These are phyloP conservation scores for Cercospora sp. DNA, from an alignment of 2,329 filamentous ascomycete genomes.

Conservation along the genomic window DNA sequence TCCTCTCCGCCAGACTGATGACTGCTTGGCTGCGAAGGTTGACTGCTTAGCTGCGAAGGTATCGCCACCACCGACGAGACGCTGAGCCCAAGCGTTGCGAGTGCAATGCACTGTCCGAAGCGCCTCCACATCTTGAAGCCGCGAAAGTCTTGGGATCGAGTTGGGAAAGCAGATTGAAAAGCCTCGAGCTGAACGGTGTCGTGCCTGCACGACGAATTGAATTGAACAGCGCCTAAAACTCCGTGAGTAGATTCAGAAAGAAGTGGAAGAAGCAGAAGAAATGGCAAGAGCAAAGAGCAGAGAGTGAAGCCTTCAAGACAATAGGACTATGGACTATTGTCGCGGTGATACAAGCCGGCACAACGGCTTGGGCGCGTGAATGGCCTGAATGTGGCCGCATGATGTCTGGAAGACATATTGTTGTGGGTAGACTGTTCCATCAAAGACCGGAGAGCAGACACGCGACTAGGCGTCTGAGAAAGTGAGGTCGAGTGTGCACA, in stretches of 20 bases:
- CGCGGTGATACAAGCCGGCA: neutral
- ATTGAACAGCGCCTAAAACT: conserved; percentile 1
- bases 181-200: neutral
- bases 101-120: neutral
- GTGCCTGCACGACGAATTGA: neutral
- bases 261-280: neutral
- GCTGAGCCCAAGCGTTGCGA: neutral
- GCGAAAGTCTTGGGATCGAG: neutral
- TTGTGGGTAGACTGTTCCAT: neutral
- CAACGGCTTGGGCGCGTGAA: neutral
- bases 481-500: conserved; percentile 1
- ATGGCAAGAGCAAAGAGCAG: neutral
- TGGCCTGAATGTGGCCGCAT: neutral
- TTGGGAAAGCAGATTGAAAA: neutral
- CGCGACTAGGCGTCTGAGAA: neutral
- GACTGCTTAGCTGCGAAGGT: conserved; percentile 6
- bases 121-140: neutral
- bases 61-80: neutral
- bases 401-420: neutral
- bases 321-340: neutral
- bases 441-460: neutral
- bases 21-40: conserved; percentile 12
- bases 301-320: neutral
- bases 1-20: conserved; percentile 35
- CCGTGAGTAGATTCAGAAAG: conserved; percentile 2